These are phyloP conservation scores for Jatropha multifida DNA, from an alignment of 441 rosid genomes.

Conservation along the genomic window DNA sequence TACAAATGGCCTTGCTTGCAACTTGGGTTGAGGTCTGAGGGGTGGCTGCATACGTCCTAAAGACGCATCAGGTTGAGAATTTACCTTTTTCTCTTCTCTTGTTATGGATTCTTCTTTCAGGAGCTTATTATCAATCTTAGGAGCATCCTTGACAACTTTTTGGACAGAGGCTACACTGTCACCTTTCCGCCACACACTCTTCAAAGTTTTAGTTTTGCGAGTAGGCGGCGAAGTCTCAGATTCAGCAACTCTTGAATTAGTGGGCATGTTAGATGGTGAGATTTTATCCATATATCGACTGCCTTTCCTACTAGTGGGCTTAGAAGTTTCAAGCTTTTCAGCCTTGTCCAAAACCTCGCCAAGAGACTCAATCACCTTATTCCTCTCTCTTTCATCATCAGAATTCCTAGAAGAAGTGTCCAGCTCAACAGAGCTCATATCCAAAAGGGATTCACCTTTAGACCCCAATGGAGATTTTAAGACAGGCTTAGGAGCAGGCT, in stretches of 20 bases:
- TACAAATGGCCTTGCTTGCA: conserved; percentile 70
- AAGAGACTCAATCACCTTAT: conserved; percentile 75
- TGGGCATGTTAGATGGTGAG: conserved; percentile 29
- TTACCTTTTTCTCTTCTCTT: conserved; percentile 32
- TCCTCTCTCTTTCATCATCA: conserved; percentile 58
- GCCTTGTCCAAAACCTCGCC: conserved; percentile 91
- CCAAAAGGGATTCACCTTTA: conserved; percentile 33
- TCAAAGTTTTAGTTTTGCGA: conserved; percentile 59
- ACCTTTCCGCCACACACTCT: conserved; percentile 97
- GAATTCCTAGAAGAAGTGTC: conserved; percentile 34
- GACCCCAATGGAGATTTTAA: conserved; percentile 45
- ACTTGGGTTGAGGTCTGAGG: conserved; percentile 61
- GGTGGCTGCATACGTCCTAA: conserved; percentile 56
- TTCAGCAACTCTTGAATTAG: conserved; percentile 33
- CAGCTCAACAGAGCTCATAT: conserved; percentile 32
- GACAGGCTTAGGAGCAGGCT: conserved; percentile 80
- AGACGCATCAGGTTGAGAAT: conserved; percentile 36
- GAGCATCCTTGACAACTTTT: conserved; percentile 59
- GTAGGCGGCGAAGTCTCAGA: conserved; percentile 30
- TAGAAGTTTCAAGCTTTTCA: conserved; percentile 66
- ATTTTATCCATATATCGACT: conserved; percentile 38
- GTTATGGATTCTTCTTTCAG: conserved; percentile 30
- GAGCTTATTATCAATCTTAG: conserved; percentile 38
- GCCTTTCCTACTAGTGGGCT: conserved; percentile 33
- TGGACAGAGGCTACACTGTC: conserved; percentile 63